phyloP scores from a whole-genome alignment of 139 green algal genomes.

The Yamagishiella unicocca region DNA sequence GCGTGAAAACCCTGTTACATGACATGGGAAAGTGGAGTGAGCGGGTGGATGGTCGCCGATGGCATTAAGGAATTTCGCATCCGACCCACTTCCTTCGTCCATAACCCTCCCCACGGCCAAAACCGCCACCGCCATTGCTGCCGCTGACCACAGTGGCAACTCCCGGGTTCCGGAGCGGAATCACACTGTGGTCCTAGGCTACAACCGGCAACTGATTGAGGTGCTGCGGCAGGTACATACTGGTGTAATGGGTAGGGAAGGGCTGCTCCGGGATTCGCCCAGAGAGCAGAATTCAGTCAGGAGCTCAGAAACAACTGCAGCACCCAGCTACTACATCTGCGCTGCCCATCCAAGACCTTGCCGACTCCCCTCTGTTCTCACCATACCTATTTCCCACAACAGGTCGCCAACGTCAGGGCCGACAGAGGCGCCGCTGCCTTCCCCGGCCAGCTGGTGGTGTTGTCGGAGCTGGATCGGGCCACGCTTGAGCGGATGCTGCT shows the following conservation, averaged over 20 bases:
- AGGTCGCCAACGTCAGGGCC: conserved; percentile 43
- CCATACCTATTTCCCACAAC: too few relatives aligned
- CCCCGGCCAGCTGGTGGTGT: conserved; percentile 57
- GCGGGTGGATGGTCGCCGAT: background rate
- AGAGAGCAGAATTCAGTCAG: too few relatives aligned
- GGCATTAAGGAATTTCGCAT: background rate
- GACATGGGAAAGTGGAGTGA: too few relatives aligned
- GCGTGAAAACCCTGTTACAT: too few relatives aligned
- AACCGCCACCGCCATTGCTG: background rate
- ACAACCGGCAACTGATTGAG: conserved; percentile 56
- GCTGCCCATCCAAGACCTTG: background rate
- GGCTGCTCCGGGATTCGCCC: background rate
- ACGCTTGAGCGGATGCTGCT: background rate
- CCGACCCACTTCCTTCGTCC: background rate
- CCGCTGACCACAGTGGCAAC: conserved; percentile 43
- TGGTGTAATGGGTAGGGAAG: background rate
- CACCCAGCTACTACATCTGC: background rate
- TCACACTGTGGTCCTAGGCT: conserved; percentile 60
- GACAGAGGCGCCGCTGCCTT: conserved; percentile 36
- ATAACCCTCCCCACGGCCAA: background rate
- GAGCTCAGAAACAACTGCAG: too few relatives aligned
- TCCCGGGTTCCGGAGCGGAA: conserved; percentile 52
- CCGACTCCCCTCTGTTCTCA: background rate
- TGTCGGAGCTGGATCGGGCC: conserved; percentile 27
- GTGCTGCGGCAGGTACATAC: conserved; percentile 49